phyloP scores from a whole-genome alignment of 345 rosid genomes.

The Brassica carinata region DNA sequence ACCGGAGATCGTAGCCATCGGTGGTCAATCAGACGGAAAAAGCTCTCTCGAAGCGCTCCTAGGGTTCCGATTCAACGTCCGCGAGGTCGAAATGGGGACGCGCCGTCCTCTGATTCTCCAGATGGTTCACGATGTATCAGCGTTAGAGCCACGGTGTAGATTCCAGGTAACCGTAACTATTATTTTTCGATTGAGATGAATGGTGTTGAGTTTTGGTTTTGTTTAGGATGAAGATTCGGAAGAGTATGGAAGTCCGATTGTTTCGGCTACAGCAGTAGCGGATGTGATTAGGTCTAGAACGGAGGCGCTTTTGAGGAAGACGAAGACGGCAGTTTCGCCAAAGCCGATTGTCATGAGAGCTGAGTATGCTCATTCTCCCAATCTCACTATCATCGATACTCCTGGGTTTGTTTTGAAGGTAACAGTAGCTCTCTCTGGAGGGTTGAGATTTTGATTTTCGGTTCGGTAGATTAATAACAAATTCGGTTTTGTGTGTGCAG shows the following conservation, averaged over 20 bases:
- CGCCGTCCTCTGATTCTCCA: slow-evolving; percentile 92
- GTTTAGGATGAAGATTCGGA: slow-evolving; percentile 87
- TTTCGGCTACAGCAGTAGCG: slow-evolving; percentile 67
- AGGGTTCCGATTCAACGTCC: slow-evolving; percentile 91
- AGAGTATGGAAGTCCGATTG: slow-evolving; percentile 82
- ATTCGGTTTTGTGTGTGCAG: slow-evolving; percentile 38
- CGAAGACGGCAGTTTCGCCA: slow-evolving; percentile 84
- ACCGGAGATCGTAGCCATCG: slow-evolving; percentile 93
- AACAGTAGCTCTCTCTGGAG: slow-evolving; percentile 32
- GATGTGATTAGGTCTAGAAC: slow-evolving; percentile 85
- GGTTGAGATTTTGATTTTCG: background rate
- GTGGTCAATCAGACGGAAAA: slow-evolving; percentile 96
- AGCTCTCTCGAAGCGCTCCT: slow-evolving; percentile 95
- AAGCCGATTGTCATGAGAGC: slow-evolving; percentile 98
- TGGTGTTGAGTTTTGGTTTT: slow-evolving; percentile 10
- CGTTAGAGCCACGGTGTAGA: slow-evolving; percentile 85
- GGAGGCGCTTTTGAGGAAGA: slow-evolving; percentile 65
- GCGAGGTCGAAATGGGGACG: slow-evolving; percentile 98
- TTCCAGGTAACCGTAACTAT: slow-evolving; percentile 60
- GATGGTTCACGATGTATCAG: slow-evolving; percentile 90
- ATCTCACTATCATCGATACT: slow-evolving; percentile 91
- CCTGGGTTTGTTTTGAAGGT: slow-evolving; percentile 99
- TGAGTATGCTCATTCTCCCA: slow-evolving; percentile 96
- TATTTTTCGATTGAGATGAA: background rate
- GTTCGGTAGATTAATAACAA: background rate